Conservation (phyloP, 306 rosid genomes). For the Geum urbanum region DNA sequence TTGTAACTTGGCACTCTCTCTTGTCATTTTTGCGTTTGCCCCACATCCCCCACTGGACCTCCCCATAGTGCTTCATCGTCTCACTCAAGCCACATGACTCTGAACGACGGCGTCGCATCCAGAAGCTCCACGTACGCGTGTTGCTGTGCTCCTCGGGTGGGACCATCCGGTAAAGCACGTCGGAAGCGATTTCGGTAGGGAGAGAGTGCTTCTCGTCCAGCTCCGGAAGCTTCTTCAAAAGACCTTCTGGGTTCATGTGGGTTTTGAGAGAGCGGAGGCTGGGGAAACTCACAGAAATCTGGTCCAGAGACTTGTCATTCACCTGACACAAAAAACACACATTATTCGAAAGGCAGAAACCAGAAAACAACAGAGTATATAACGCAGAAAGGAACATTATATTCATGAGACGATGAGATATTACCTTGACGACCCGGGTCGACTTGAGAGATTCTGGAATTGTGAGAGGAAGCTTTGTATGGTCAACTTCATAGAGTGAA, state of each 20-base stretch:
- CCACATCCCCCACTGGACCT: conserved; percentile 66
- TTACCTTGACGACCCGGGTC: conserved; percentile 67
- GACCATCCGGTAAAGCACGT: conserved; percentile 50
- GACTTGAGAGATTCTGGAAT: conserved; percentile 50
- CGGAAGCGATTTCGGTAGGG: conserved; percentile 45
- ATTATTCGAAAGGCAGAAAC: no score
- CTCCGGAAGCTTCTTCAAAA: conserved; percentile 55
- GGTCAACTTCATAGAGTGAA: conserved; percentile 57
- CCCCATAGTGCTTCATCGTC: conserved; percentile 48
- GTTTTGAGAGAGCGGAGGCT: conserved; percentile 58
- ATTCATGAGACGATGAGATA: no score
- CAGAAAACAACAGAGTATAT: no score
- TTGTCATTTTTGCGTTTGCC: conserved; percentile 36
- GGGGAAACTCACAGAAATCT: conserved; percentile 64
- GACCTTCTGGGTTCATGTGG: conserved; percentile 42
- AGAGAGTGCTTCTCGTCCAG: conserved; percentile 58
- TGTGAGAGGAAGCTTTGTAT: conserved; percentile 44
- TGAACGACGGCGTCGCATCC: conserved; percentile 30
- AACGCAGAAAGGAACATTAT: no score
- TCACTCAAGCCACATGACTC: conserved; percentile 44
- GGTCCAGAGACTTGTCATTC: conserved; percentile 38
- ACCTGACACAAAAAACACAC: no score
- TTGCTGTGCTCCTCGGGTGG: conserved; percentile 35
- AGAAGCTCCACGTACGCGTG: conserved; percentile 59
- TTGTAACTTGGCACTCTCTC: no score